Evolutionary conservation across 2,329 filamentous ascomycete genomes (phyloP).

Genomic region (Magnaporthiopsis rhizophila): DNA sequence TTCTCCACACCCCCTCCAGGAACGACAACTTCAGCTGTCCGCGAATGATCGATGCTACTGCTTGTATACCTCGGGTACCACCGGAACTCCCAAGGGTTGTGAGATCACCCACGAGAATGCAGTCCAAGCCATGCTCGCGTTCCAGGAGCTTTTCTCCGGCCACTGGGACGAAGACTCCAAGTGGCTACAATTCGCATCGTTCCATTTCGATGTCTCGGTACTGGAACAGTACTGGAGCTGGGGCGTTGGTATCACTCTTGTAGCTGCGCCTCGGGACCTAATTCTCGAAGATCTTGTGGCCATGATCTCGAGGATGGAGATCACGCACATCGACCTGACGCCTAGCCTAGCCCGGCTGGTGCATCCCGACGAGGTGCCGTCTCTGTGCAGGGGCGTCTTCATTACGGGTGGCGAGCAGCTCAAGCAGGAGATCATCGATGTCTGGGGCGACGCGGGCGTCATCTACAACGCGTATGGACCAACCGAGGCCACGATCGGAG

Average conservation of each 20-base stretch:
- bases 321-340: slow-evolving; percentile 89
- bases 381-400: slow-evolving; percentile 73
- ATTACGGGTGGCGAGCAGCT: slow-evolving; percentile 87
- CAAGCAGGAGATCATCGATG: slow-evolving; percentile 80
- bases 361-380: slow-evolving; percentile 73
- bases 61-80: slow-evolving; percentile 82
- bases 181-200: slow-evolving; percentile 89
- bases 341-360: slow-evolving; percentile 76
- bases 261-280: slow-evolving; percentile 73
- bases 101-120: slow-evolving; percentile 83
- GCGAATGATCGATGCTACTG: slow-evolving; percentile 66
- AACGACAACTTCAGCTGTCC: slow-evolving; percentile 20
- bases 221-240: slow-evolving; percentile 95
- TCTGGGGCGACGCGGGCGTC: slow-evolving; percentile 70
- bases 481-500: slow-evolving; percentile 87
- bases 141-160: slow-evolving; percentile 66
- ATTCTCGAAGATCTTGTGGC: slow-evolving; percentile 75
- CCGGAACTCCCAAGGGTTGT: slow-evolving; percentile 79
- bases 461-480: slow-evolving; percentile 93
- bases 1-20: background rate
- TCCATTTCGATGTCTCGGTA: slow-evolving; percentile 91
- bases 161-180: slow-evolving; percentile 68
- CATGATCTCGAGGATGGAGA: slow-evolving; percentile 61
- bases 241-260: slow-evolving; percentile 80
- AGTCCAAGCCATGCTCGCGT: slow-evolving; percentile 82